These are phyloP conservation scores for Arxiozyma slooffiae DNA, from an alignment of 1,139 yeast species.

Conservation along the genomic window DNA sequence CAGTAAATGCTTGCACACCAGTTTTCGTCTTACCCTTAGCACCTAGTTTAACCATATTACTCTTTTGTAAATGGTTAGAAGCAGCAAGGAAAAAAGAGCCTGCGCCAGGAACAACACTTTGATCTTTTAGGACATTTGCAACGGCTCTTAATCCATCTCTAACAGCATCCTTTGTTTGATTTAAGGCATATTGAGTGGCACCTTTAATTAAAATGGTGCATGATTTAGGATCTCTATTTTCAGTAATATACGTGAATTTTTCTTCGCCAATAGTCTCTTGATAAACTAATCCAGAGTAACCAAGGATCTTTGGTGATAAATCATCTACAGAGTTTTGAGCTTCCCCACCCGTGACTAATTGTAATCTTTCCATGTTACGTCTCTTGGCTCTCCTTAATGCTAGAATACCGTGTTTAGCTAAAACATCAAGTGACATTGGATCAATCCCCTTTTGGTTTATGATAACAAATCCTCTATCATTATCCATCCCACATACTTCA, in stretches of 20 bases:
- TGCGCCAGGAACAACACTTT: constrained; percentile 86
- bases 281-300: constrained; percentile 83
- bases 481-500: constrained; percentile 72
- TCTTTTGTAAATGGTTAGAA: constrained; percentile 49
- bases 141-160: constrained; percentile 96
- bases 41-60: constrained; percentile 39
- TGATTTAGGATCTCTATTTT: constrained; percentile 82
- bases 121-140: constrained; percentile 80
- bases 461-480: constrained; percentile 76
- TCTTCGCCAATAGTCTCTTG: constrained; percentile 95
- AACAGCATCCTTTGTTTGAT: constrained; percentile 92
- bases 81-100: constrained; percentile 91
- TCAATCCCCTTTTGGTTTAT: constrained; percentile 98
- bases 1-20: constrained; percentile 89
- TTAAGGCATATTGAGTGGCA: constrained; percentile 77
- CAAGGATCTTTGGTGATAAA: constrained; percentile 71
- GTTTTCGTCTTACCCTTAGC: constrained; percentile 83
- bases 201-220: constrained; percentile 90
- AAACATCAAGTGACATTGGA: constrained; percentile 91
- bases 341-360: constrained; percentile 91
- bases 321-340: constrained; percentile 98
- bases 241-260: constrained; percentile 91
- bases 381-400: constrained; percentile 97
- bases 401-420: constrained; percentile 85
- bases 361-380: constrained; percentile 97